Percentiles rank a stretch among this genome's conserved stretches.
These are phyloP conservation scores for Cordyceps militaris DNA, from an alignment of 2,329 filamentous ascomycete species.

Conservation along the genomic window DNA sequence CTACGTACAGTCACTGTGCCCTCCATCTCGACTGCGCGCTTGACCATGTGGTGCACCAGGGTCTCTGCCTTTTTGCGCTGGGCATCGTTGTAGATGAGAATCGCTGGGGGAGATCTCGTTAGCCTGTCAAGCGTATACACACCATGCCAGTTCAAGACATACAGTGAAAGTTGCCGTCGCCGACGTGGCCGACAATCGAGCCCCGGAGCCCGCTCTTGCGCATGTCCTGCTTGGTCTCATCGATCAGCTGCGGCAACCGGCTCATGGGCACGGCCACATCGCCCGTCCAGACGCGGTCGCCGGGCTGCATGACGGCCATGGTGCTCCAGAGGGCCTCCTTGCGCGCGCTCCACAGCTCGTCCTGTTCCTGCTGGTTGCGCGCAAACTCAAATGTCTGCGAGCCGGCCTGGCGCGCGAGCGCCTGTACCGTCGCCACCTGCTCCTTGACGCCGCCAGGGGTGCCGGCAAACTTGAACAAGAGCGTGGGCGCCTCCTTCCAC, in stretches of 20 bases:
- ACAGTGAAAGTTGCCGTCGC: constrained; percentile 73
- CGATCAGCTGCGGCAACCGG: constrained; percentile 65
- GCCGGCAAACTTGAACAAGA: constrained; percentile 81
- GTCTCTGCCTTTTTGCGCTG: constrained; percentile 61
- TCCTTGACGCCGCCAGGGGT: constrained; percentile 67
- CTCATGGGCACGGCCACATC: constrained; percentile 81
- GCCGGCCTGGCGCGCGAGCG: constrained; percentile 53
- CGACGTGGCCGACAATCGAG: constrained; percentile 63
- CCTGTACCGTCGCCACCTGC: constrained; percentile 62
- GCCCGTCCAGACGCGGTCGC: constrained; percentile 76
- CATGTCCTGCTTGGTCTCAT: constrained; percentile 54
- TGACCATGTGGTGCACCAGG: constrained; percentile 77
- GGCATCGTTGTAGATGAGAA: constrained; percentile 54
- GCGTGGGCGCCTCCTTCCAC: constrained; percentile 67
- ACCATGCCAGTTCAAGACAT: constrained; percentile 17
- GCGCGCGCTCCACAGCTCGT: constrained; percentile 73
- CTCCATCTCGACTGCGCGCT: constrained; percentile 76
- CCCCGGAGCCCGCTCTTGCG: constrained; percentile 36
- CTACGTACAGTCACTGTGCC: constrained; percentile 64
- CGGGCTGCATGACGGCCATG: constrained; percentile 56
- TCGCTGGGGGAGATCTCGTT: constrained; percentile 28
- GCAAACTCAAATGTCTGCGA: constrained; percentile 74
- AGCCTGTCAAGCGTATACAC: not conserved
- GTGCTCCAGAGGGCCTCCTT: constrained; percentile 82
- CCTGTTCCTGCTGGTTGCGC: constrained; percentile 58